Conservation (phyloP, 1,284 basidiomycete species). For the Austropuccinia psidii region DNA sequence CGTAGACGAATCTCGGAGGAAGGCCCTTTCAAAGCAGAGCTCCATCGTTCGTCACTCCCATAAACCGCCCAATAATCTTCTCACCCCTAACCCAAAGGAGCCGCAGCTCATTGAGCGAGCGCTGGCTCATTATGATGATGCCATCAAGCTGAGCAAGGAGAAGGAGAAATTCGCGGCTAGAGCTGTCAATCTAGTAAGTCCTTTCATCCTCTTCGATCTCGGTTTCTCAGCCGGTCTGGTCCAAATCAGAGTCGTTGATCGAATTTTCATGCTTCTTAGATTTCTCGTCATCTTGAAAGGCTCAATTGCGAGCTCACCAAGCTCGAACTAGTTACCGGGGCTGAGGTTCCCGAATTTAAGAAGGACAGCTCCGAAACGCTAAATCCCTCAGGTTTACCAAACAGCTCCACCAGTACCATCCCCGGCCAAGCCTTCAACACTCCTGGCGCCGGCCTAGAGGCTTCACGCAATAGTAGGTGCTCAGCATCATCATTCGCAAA, state of each 20-base stretch:
- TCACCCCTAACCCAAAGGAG: slow-evolving; percentile 29
- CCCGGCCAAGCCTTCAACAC: not conserved
- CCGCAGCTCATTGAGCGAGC: slow-evolving; percentile 25
- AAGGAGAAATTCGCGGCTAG: slow-evolving; percentile 35
- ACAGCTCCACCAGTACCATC: not conserved
- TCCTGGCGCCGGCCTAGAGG: slow-evolving; percentile 5
- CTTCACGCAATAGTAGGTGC: slow-evolving; percentile 21
- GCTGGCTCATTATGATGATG: slow-evolving; percentile 35
- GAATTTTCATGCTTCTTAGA: slow-evolving; percentile 1
- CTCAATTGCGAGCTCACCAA: slow-evolving; percentile 32
- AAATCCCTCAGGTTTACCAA: not conserved
- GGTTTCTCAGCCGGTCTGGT: no score
- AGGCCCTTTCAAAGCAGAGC: slow-evolving; percentile 29
- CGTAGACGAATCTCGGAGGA: slow-evolving; percentile 31
- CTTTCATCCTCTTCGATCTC: not conserved
- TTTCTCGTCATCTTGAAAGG: slow-evolving; percentile 28
- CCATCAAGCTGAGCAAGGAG: slow-evolving; percentile 34
- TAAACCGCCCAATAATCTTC: slow-evolving; percentile 35
- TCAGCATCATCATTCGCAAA: not conserved
- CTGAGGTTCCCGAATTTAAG: slow-evolving; percentile 32
- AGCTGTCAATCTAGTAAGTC: slow-evolving; percentile 22
- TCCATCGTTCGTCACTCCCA: slow-evolving; percentile 36
- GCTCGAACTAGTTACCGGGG: slow-evolving; percentile 17
- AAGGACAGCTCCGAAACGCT: slow-evolving; percentile 8
- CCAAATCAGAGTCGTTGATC: not conserved